phyloP scores from a whole-genome alignment of 148 eudicot species.

The Gaultheria prostrata region DNA sequence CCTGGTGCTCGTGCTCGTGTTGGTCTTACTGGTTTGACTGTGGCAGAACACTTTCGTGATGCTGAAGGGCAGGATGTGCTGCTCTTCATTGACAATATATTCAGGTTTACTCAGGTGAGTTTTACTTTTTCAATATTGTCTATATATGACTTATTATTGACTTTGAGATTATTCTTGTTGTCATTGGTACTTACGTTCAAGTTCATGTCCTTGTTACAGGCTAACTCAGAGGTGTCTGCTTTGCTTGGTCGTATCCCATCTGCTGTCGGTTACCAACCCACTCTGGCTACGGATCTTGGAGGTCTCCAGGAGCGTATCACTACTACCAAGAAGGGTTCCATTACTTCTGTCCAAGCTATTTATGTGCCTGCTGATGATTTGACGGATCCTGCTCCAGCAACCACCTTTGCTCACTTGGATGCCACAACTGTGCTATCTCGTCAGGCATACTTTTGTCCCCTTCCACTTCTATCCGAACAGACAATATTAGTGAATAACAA shows the following conservation, averaged over 20 bases:
- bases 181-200: background rate
- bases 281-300: conserved; percentile 98
- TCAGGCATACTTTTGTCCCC: conserved; percentile 41
- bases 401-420: conserved; percentile 99
- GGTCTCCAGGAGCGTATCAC: conserved; percentile 99
- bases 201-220: conserved; percentile 33
- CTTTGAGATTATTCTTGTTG: background rate
- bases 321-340: conserved; percentile 94
- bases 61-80: conserved; percentile 99
- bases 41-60: conserved; percentile 86
- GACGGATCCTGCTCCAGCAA: conserved; percentile 93
- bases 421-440: conserved; percentile 97
- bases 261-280: conserved; percentile 99
- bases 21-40: conserved; percentile 95
- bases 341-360: conserved; percentile 96
- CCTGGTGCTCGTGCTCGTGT: conserved; percentile 99
- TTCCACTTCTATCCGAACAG: background rate
- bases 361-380: conserved; percentile 95
- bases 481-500: background rate
- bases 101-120: conserved; percentile 93
- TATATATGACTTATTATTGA: background rate
- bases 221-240: conserved; percentile 99
- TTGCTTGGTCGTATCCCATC: conserved; percentile 99
- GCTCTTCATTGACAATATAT: conserved; percentile 96
- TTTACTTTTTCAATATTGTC: background rate